A percentile compares a stretch with the other conserved stretches of the same genome.
Evolutionary conservation across 805 yeast genomes (phyloP).

Genomic region (Metschnikowia corniflorae): DNA sequence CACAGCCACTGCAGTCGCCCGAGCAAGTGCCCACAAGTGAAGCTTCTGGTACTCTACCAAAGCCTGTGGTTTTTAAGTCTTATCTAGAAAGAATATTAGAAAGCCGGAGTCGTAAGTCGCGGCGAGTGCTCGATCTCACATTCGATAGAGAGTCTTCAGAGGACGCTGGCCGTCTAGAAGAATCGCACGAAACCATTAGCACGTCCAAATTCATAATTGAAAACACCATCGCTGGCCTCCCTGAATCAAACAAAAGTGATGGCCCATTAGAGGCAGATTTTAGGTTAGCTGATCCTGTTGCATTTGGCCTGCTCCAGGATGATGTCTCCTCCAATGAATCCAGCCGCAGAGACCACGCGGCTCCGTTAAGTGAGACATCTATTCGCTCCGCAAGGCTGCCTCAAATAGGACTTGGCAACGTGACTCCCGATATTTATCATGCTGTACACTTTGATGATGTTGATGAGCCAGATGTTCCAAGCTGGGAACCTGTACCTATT

Average conservation of each 20-base stretch:
- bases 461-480: conserved; percentile 14
- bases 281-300: conserved; percentile 17
- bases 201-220: conserved; percentile 18
- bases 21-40: background rate
- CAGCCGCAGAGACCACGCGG: conserved; percentile 11
- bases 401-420: conserved; percentile 6
- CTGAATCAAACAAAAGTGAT: conserved; percentile 6
- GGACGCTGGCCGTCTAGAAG: conserved; percentile 1
- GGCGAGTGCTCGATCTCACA: conserved; percentile 2
- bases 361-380: background rate
- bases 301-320: conserved; percentile 12
- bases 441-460: conserved; percentile 11
- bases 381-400: conserved; percentile 7
- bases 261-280: background rate
- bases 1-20: background rate
- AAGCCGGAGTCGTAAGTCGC: conserved; percentile 9
- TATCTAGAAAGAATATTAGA: conserved; percentile 33
- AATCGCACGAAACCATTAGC: conserved; percentile 6
- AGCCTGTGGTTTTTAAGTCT: conserved; percentile 22
- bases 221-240: conserved; percentile 17
- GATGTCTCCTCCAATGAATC: conserved; percentile 12
- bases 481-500: conserved; percentile 13
- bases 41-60: too few relatives aligned
- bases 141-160: conserved; percentile 10
- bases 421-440: conserved; percentile 7